Conservation (phyloP, 352 stramenopile genomes). For the Globisporangium abappressorium region DNA sequence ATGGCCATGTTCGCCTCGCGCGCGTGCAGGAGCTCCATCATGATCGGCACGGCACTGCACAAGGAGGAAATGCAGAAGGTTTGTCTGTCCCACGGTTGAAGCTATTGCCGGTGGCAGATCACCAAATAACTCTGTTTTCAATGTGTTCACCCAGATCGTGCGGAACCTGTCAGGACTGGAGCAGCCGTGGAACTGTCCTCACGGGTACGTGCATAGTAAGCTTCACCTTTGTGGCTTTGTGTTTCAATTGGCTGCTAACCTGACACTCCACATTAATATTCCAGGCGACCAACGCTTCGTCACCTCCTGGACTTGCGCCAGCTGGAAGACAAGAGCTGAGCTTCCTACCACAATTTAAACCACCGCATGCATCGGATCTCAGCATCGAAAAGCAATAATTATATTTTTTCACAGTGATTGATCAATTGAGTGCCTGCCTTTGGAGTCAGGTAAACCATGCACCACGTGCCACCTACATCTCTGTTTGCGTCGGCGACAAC, state of each 20-base stretch:
- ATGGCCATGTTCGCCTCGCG: slow-evolving; percentile 96
- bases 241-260: neutral
- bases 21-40: slow-evolving; percentile 94
- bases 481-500: neutral
- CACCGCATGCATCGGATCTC: neutral
- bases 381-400: slow-evolving; percentile 5
- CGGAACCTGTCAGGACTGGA: slow-evolving; percentile 88
- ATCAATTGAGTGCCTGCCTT: neutral
- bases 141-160: slow-evolving; percentile 52
- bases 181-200: slow-evolving; percentile 95
- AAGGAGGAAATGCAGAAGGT: slow-evolving; percentile 89
- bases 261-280: neutral
- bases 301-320: slow-evolving; percentile 65
- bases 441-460: neutral
- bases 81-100: too few relatives aligned
- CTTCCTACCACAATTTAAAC: neutral
- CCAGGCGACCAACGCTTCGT: slow-evolving; percentile 70
- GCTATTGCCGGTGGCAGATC: neutral
- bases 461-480: neutral
- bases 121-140: neutral
- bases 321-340: slow-evolving; percentile 24
- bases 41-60: slow-evolving; percentile 95
- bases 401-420: slow-evolving; percentile 1
- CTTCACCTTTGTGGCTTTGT: too few relatives aligned
- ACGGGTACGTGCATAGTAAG: slow-evolving; percentile 49